Conservation (phyloP, 306 rosid species). For the Spatholobus suberectus region DNA sequence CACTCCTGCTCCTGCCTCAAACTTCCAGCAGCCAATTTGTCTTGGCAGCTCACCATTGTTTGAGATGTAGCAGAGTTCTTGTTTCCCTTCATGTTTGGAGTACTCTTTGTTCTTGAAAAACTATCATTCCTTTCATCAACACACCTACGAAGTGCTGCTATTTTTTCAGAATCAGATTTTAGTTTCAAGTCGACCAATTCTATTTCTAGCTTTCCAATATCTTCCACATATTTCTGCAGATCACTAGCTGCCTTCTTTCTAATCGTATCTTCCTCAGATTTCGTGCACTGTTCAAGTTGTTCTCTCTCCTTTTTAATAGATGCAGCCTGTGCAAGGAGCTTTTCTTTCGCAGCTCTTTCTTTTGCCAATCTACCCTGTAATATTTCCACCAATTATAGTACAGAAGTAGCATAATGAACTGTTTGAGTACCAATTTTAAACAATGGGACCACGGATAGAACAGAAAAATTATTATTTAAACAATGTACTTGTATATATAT, state of each 20-base stretch:
- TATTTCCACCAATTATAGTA: constrained; percentile 27
- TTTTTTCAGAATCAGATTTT: constrained; percentile 51
- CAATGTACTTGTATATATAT: not conserved
- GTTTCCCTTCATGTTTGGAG: constrained; percentile 32
- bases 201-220: constrained; percentile 53
- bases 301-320: constrained; percentile 57
- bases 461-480: constrained; percentile 9
- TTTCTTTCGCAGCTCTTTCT: constrained; percentile 55
- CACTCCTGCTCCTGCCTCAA: constrained; percentile 73
- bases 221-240: constrained; percentile 51
- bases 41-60: constrained; percentile 20
- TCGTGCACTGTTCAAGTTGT: constrained; percentile 44
- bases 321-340: constrained; percentile 55
- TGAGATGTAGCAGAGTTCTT: constrained; percentile 36
- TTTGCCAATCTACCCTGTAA: constrained; percentile 58
- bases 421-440: constrained; percentile 25
- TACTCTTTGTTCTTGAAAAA: constrained; percentile 19
- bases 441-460: constrained; percentile 4
- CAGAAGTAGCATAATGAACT: constrained; percentile 14
- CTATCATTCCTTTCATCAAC: constrained; percentile 39
- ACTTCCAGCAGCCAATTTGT: constrained; percentile 3
- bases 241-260: constrained; percentile 58
- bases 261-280: constrained; percentile 53
- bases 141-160: constrained; percentile 55
- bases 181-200: constrained; percentile 47